Conservation (phyloP, 2,329 filamentous ascomycete species). For the Colletotrichum magnum region DNA sequence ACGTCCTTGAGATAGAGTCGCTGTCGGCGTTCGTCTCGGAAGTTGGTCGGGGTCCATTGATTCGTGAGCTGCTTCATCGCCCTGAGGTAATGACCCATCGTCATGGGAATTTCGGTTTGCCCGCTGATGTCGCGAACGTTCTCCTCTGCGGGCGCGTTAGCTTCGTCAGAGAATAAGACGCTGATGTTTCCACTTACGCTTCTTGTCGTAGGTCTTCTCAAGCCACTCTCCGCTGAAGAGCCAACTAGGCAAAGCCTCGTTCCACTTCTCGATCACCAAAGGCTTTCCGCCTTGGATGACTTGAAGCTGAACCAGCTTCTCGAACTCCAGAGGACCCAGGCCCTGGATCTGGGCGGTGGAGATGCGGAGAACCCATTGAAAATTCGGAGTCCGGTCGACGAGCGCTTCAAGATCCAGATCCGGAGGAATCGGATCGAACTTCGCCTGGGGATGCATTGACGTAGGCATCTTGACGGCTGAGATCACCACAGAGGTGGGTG, state of each 20-base stretch:
- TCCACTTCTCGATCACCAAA: constrained; percentile 91
- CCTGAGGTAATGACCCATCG: constrained; percentile 89
- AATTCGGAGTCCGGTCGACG: constrained; percentile 85
- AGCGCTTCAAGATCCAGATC: constrained; percentile 83
- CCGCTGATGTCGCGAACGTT: constrained; percentile 84
- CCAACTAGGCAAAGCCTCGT: constrained; percentile 79
- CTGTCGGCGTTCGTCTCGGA: constrained; percentile 83
- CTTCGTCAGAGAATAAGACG: constrained; percentile 8
- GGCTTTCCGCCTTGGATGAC: constrained; percentile 90
- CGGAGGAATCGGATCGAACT: constrained; percentile 92
- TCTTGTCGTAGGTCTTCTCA: constrained; percentile 81
- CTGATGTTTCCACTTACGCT: constrained; percentile 67
- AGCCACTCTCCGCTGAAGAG: constrained; percentile 89
- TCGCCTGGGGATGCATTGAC: constrained; percentile 82
- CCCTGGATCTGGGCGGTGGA: constrained; percentile 83
- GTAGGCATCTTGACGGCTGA: constrained; percentile 74
- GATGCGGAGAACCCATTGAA: constrained; percentile 88
- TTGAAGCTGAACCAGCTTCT: constrained; percentile 86
- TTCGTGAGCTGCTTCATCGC: constrained; percentile 88
- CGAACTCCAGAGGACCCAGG: constrained; percentile 84
- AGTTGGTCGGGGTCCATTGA: constrained; percentile 83
- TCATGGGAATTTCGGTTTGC: constrained; percentile 84
- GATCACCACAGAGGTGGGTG: not conserved
- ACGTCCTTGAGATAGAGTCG: constrained; percentile 97
- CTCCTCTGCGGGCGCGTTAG: constrained; percentile 72